Base-by-base conservation (phyloP, 2,329 filamentous ascomycete genomes). In the Dothideomycetidae sp. region DNA sequence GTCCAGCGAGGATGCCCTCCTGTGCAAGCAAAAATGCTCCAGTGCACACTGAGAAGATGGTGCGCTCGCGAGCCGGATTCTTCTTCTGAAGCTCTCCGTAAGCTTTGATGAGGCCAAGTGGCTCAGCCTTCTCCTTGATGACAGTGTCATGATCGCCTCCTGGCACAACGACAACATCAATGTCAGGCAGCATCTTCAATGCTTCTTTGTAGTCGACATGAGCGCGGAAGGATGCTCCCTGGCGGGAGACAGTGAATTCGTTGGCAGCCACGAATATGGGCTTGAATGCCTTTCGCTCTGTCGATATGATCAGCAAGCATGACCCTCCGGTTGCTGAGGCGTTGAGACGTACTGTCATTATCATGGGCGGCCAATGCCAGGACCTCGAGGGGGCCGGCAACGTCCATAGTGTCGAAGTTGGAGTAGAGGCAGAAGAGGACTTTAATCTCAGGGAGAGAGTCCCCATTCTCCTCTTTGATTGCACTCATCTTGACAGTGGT, bases 171-270 rank as follows among this genome's bases (percentile, higher is more conserved):
- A 92, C 68, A 44, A 90, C 68, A 56, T 92, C 83, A 55, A 81
- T 86, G 46, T 85, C 78, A 47, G 76, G 64, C 33, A 85, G 71
- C 48, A 63, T 62, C 42, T 82, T 72, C 59, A 83, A 70, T 44
- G 81, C 82, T 53, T 88, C 81, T 53, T 81, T 79, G 67, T 73
- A 84, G 55, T 75, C 68, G 57, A 86, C 76, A 59, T 90, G 78
- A 44, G 80, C 75, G 51, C 73, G 72, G 57, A 90, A 64, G 49
- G 75, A 67, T 53, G 78, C 70, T 47, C 81, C 81, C 57, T 84
- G 69, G 39, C 58, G 57, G 31, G 70, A 68, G 41, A 61, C 61
- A 50, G 68, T 63, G 45, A 62, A 53, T 40, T 65, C 58, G 26
- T 55, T 49, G 9, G 59, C 52, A 40, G 63, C 66, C 33, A 62